Evolutionary conservation across 257 asterid species (phyloP), one percentile per base, ranked within the genome.

Genomic region (Petunia secreta): DNA sequence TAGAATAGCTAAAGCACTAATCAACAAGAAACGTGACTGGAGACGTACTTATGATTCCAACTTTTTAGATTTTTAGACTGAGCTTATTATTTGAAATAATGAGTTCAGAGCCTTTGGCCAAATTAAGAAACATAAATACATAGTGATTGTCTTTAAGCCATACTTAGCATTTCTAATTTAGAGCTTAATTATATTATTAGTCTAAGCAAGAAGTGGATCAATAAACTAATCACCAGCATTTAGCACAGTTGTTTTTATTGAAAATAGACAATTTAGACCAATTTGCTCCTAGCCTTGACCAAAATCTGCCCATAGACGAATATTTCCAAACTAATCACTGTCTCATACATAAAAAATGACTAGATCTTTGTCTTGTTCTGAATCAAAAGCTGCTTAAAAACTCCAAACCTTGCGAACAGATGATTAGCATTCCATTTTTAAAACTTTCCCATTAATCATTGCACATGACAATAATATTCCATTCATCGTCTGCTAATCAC

Each of bases 391-490:
- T 71, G 79, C 79, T 25, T 25, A 38, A 15, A 55, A 75, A 55
- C 16, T 25, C 53, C 68, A 75, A 16, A 57, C 55, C n/a, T 40
- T 75, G 44, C 66, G 15, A 36, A 41, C 10, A 75, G 40, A 75
- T 53, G 52, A 75, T 55, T 54, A 58, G 52, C 55, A 54, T n/a
- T 75, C 65, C 10, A 75, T 5, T 57, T 6, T 13, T 36, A 15
- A 4, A 7, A 14, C 2, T 59, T 43, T 8, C 34, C 3, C 11
- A 59, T 78, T 84, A 85, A 84, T 88, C 88, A 86, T 89, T 87
- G 89, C 88, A 88, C 88, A 81, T 86, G 89, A 10, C 84, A 62
- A 69, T 69, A 58, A 82, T 85, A 80, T 85, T 85, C 83, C 82
- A 58, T 53, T 36, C 75, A 68, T 81, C 84, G 38, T 81, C 79